Conservation (phyloP, 2,329 filamentous ascomycete genomes). For the Ceratocystiopsis brevicomis region DNA sequence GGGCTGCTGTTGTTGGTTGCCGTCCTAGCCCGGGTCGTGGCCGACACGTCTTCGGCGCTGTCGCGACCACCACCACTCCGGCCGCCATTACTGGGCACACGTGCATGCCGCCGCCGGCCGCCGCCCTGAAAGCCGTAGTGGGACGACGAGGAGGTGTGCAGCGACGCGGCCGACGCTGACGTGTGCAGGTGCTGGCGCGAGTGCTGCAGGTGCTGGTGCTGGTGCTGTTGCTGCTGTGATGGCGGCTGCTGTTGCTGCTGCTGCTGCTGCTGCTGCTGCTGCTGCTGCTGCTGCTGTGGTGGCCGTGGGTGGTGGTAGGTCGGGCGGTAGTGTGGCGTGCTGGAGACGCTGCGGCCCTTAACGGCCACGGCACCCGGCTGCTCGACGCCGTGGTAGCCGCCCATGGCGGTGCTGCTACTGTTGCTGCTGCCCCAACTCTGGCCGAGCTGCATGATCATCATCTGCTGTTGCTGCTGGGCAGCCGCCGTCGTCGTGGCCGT, state of each 20-base stretch:
- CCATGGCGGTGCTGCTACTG: not conserved
- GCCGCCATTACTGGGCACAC: not conserved
- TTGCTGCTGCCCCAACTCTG: not conserved
- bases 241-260: not conserved
- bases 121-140: not conserved
- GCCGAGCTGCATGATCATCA: not conserved
- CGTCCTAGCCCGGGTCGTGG: no score
- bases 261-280: no score
- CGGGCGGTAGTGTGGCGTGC: no score
- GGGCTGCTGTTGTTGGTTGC: slow-evolving; percentile 6
- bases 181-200: not conserved
- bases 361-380: no score
- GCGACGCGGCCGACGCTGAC: no score
- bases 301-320: no score
- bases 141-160: no score
- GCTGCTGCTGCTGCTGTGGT: no score
- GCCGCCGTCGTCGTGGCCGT: not conserved
- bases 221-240: not conserved
- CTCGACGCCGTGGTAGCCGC: no score
- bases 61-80: not conserved
- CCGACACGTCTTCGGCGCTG: not conserved
- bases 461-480: not conserved
- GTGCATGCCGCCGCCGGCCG: not conserved
- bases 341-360: no score
- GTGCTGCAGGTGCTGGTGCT: not conserved